These are phyloP conservation scores for Rhododendron henanense DNA, from an alignment of 148 eudicot species.

Conservation along the genomic window DNA sequence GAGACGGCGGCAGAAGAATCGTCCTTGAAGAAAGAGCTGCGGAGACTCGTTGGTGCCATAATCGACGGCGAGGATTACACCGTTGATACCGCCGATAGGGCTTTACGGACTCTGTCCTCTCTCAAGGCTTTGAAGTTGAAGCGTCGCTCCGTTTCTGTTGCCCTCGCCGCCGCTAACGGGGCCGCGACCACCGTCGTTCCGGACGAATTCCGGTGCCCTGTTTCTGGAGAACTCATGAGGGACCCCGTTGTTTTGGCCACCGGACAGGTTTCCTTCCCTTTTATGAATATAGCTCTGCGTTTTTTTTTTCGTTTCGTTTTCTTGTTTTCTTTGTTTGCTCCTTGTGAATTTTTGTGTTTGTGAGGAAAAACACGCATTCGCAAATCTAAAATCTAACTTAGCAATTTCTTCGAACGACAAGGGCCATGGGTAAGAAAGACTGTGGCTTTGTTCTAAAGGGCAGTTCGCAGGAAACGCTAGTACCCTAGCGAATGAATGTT, in stretches of 20 bases:
- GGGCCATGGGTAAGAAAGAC: neutral
- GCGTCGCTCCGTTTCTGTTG: conserved; percentile 16
- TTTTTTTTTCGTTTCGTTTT: neutral
- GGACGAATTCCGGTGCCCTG: conserved; percentile 66
- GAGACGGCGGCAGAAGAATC: conserved; percentile 4
- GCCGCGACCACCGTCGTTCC: conserved; percentile 19
- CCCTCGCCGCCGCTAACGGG: neutral
- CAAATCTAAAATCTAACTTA: neutral
- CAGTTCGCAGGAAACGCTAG: neutral
- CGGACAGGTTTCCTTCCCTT: conserved; percentile 47
- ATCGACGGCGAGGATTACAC: conserved; percentile 37
- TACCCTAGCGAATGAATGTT: neutral
- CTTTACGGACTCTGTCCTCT: conserved; percentile 36
- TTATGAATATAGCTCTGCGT: too few relatives aligned
- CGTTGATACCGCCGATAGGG: conserved; percentile 53
- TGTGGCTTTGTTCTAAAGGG: neutral
- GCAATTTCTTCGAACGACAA: neutral
- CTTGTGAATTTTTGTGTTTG: neutral
- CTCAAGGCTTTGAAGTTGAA: conserved; percentile 48
- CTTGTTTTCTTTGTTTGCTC: neutral
- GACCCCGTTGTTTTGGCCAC: conserved; percentile 81
- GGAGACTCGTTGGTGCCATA: conserved; percentile 41
- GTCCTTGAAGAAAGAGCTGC: conserved; percentile 52
- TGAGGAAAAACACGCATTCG: neutral
- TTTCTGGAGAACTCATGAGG: conserved; percentile 68